A percentile compares a stretch with the other conserved stretches of the same genome.
Conservation (phyloP, 495 filamentous ascomycete species). For the Podospora appendiculata region DNA sequence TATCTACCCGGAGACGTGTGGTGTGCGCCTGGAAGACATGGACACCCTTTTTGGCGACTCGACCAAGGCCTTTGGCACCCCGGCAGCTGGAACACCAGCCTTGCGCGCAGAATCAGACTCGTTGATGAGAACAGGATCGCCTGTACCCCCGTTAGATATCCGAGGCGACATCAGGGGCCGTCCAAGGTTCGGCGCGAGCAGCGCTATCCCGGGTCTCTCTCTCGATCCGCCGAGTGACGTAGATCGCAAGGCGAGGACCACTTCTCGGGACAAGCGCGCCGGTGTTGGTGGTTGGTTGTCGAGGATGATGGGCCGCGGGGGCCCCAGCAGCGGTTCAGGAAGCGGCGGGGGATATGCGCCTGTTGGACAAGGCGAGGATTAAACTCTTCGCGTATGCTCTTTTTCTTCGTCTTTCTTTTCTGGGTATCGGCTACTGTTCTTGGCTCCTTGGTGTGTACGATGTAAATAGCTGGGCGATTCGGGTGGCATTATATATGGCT, state of each 20-base stretch:
- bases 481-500: too few species aligned
- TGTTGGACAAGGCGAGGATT: slow-evolving; percentile 36
- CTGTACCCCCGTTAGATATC: slow-evolving; percentile 71
- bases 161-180: slow-evolving; percentile 55
- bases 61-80: slow-evolving; percentile 57
- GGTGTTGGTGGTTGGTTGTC: slow-evolving; percentile 43
- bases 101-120: slow-evolving; percentile 61
- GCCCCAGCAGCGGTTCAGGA: slow-evolving; percentile 12
- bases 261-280: slow-evolving; percentile 16
- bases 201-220: slow-evolving; percentile 28
- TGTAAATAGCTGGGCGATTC: too few species aligned
- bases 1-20: slow-evolving; percentile 92
- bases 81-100: slow-evolving; percentile 44
- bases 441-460: too few species aligned
- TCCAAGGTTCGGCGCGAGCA: slow-evolving; percentile 20
- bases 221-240: slow-evolving; percentile 32
- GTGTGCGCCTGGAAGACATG: slow-evolving; percentile 95
- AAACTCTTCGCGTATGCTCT: slow-evolving; percentile 3
- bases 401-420: too few species aligned
- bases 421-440: too few species aligned
- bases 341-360: slow-evolving; percentile 31
- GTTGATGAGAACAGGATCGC: slow-evolving; percentile 62
- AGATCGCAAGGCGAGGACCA: slow-evolving; percentile 18
- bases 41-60: slow-evolving; percentile 84
- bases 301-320: slow-evolving; percentile 32